phyloP scores from a whole-genome alignment of 2,329 filamentous ascomycete genomes.

The Beauveria bassiana region DNA sequence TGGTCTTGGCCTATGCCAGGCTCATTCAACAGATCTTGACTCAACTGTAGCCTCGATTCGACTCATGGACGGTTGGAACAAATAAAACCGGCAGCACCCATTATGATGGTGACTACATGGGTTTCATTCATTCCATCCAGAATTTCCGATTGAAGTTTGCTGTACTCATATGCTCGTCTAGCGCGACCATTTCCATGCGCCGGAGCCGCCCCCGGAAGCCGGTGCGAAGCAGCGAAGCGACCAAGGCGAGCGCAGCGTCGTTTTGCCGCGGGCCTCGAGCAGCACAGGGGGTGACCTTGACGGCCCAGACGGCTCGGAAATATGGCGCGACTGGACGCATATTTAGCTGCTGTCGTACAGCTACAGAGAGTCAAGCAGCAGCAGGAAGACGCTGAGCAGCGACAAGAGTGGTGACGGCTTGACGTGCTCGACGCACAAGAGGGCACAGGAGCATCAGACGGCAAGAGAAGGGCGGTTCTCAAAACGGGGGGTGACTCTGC shows the following conservation, averaged over 20 bases:
- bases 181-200: slow-evolving; percentile 26
- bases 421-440: slow-evolving; percentile 26
- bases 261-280: slow-evolving; percentile 33
- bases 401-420: slow-evolving; percentile 25
- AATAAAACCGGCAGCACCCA: no score
- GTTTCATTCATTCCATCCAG: slow-evolving; percentile 23
- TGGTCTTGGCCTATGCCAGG: slow-evolving; percentile 29
- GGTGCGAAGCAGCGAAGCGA: slow-evolving; percentile 27
- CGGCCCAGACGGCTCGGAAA: slow-evolving; percentile 26
- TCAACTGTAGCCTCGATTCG: background rate
- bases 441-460: slow-evolving; percentile 23
- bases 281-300: slow-evolving; percentile 28
- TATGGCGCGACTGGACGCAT: slow-evolving; percentile 23
- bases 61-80: no score
- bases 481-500: no score
- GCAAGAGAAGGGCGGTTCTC: slow-evolving; percentile 21
- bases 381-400: slow-evolving; percentile 26
- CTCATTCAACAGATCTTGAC: slow-evolving; percentile 18
- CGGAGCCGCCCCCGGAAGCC: slow-evolving; percentile 29
- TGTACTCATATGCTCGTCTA: slow-evolving; percentile 27
- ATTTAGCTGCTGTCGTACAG: slow-evolving; percentile 20
- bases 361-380: slow-evolving; percentile 28
- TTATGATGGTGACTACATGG: no score
- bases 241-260: slow-evolving; percentile 31
- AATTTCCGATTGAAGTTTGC: slow-evolving; percentile 20